Evolutionary conservation across 306 rosid genomes (phyloP).

Genomic region (Hippophae tibetana): DNA sequence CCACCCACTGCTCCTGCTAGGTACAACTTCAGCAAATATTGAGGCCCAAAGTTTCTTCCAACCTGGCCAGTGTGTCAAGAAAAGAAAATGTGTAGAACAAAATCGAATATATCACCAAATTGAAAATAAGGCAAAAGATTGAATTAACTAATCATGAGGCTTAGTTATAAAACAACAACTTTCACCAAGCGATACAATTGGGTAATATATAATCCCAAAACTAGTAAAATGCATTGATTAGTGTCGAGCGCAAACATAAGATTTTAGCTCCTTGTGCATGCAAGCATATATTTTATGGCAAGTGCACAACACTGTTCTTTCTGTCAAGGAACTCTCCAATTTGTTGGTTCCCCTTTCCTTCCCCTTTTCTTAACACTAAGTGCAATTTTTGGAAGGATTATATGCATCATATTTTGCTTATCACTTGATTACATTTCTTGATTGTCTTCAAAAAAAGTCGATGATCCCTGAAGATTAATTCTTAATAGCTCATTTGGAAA

Average conservation of each 20-base stretch:
- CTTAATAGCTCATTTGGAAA: not conserved
- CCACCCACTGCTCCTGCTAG: conserved; percentile 80
- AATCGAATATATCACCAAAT: not conserved
- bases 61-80: conserved; percentile 39
- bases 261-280: no score
- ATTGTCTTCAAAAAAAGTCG: not conserved
- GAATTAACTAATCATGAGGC: not conserved
- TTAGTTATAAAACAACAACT: not conserved
- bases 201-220: not conserved
- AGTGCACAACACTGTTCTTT: not conserved
- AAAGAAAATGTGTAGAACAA: not conserved
- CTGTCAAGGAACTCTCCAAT: not conserved
- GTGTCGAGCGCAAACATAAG: not conserved
- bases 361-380: not conserved
- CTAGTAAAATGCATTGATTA: not conserved
- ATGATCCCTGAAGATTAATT: not conserved
- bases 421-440: conserved; percentile 1
- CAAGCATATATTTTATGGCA: not conserved
- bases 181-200: not conserved
- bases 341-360: not conserved
- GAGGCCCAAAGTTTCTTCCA: conserved; percentile 55
- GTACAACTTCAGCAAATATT: conserved; percentile 69
- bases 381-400: not conserved
- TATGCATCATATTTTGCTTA: no score
- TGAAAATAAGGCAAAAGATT: not conserved